phyloP scores from a whole-genome alignment of 495 filamentous ascomycete genomes.

The Pseudoneurospora amorphoporcata region DNA sequence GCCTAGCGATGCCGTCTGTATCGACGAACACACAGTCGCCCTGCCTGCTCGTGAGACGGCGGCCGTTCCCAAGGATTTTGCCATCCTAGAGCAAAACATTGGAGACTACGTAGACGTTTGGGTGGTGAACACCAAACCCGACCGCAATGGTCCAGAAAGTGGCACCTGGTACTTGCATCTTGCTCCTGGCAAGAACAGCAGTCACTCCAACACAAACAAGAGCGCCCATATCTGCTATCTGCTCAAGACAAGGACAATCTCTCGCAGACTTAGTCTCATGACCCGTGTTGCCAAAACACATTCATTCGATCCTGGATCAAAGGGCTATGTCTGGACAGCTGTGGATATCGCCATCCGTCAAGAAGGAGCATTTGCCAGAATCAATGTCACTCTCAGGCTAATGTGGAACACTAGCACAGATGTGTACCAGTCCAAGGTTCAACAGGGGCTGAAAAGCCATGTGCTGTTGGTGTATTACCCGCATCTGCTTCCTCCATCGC shows the following conservation, averaged over 20 bases:
- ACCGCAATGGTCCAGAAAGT: not conserved
- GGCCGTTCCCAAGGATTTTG: not conserved
- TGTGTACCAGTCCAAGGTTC: constrained; percentile 3
- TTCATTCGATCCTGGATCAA: constrained; percentile 2
- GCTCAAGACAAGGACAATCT: constrained; percentile 1
- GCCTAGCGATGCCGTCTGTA: constrained; percentile 8
- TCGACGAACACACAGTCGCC: constrained; percentile 14
- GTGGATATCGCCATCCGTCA: constrained; percentile 6
- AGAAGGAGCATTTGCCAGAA: constrained; percentile 7
- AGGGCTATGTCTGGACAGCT: constrained; percentile 17
- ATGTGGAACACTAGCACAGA: constrained; percentile 15
- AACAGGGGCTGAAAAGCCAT: constrained; percentile 10
- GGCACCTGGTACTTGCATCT: constrained; percentile 6
- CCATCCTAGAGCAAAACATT: constrained; percentile 1
- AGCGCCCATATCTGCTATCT: not conserved
- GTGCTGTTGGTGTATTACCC: constrained; percentile 22
- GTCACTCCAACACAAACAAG: not conserved
- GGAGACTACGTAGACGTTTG: not conserved
- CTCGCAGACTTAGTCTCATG: constrained; percentile 3
- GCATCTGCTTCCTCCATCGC: not conserved
- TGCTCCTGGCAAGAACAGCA: constrained; percentile 2
- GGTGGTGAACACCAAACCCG: not conserved
- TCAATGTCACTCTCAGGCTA: constrained; percentile 11
- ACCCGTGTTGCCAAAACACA: constrained; percentile 2
- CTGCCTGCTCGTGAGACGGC: not conserved